Base-by-base conservation (phyloP, 2,329 filamentous ascomycete genomes). In the Sarocladiaceae sp. region DNA sequence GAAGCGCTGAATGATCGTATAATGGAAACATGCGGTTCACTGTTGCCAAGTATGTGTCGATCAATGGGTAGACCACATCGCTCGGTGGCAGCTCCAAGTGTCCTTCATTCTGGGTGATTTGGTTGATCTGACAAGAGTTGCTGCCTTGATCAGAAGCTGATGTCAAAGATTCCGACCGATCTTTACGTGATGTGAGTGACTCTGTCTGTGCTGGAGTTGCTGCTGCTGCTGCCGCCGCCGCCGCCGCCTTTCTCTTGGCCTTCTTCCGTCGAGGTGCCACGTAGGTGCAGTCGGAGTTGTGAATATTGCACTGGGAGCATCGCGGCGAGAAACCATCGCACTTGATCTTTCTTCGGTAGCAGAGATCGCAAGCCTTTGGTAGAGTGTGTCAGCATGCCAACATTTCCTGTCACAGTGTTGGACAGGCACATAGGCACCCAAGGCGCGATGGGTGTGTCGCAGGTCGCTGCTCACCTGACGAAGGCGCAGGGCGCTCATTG, bases 281-380 rank as follows among this genome's bases (percentile, higher is more conserved):
- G 34, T 47, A 32, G 16, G 41, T 47, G 27, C 45, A 47, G 11
- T 47, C 42, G 12, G 12, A 19, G 4, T 39, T 18, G 15, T 47
- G 42, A 2, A 37, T 15, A 10, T 15, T n/a, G 27, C 45, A 47
- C 11, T 45, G 32, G 15, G 41, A 45, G 42, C 45, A 47, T n/a
- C 34, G 41, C n/a, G 45, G 45, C n/a, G 13, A 9, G 6, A 26
- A 15, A 31, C 19, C 34, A 16, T 47, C 41, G 29, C 45, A 47
- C 16, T 47, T 47, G 33, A 47, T 34, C 29, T 40, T 47, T 15
- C 37, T 43, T 23, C 27, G 34, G 32, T 47, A 47, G 21, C 45
- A 48, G 33, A 48, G 35, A 37, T 5, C 23, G 5, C 27, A 13
- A 13, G 6, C 6, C n/a, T 33, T 15, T 39, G n/a, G n/a, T n/a